A percentile compares a stretch with the other conserved stretches of the same genome.
These are phyloP conservation scores for Tephrocybe sp. DNA, from an alignment of 768 basidiomycete species.

Conservation along the genomic window DNA sequence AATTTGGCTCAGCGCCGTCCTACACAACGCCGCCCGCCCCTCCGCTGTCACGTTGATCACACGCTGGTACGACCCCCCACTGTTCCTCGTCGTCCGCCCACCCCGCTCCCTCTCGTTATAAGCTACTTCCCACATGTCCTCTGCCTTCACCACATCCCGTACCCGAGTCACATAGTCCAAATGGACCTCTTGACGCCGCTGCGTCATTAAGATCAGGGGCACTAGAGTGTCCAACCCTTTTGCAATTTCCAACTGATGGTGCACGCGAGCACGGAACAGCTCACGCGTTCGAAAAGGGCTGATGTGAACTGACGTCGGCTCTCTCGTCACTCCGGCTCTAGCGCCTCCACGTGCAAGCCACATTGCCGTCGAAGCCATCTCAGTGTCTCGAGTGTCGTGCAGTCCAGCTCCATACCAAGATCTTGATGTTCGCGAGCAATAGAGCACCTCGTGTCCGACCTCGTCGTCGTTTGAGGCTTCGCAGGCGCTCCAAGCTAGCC, in stretches of 20 bases:
- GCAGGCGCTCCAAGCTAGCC: constrained; percentile 31
- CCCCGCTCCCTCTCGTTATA: constrained; percentile 21
- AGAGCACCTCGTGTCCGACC: constrained; percentile 47
- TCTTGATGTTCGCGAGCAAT: constrained; percentile 28
- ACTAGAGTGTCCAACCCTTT: constrained; percentile 50
- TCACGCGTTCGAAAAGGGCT: constrained; percentile 31
- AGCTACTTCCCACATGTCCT: constrained; percentile 52
- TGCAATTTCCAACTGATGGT: constrained; percentile 41
- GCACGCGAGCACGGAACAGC: constrained; percentile 42
- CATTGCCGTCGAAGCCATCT: constrained; percentile 49
- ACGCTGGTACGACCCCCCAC: constrained; percentile 43
- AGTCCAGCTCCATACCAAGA: constrained; percentile 28
- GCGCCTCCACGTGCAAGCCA: constrained; percentile 46
- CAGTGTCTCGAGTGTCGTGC: constrained; percentile 40
- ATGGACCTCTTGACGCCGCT: constrained; percentile 47
- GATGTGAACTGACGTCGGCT: constrained; percentile 29
- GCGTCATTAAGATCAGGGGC: constrained; percentile 37
- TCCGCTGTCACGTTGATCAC: constrained; percentile 38
- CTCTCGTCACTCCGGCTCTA: constrained; percentile 27
- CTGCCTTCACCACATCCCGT: constrained; percentile 60
- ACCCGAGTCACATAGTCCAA: constrained; percentile 75
- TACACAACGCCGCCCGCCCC: constrained; percentile 32
- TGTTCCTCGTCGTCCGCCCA: constrained; percentile 60
- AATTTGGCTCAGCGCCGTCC: constrained; percentile 20
- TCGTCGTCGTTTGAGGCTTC: constrained; percentile 53